Conservation (phyloP, 306 rosid genomes). For the Cucumis melo region DNA sequence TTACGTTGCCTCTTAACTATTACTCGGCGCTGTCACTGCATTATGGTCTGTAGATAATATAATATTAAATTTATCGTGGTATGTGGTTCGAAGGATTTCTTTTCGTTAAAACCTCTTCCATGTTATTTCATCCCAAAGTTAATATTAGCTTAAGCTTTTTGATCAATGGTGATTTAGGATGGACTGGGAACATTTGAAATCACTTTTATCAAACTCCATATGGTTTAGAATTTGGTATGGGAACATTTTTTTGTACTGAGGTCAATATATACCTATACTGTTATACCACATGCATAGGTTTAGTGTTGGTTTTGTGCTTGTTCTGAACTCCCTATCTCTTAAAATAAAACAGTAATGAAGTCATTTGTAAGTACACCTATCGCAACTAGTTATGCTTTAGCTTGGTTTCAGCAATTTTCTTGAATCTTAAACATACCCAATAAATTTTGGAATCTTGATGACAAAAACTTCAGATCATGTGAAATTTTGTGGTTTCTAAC, state of each 20-base stretch:
- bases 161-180: no score
- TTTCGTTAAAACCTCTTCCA: no score
- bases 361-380: constrained; percentile 16
- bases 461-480: neutral
- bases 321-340: no score
- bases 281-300: no score
- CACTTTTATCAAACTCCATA: no score
- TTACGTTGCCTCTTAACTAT: neutral
- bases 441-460: neutral
- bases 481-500: neutral
- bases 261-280: no score
- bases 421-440: neutral
- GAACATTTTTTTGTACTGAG: neutral
- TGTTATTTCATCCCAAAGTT: no score
- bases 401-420: neutral
- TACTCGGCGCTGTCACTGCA: neutral
- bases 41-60: neutral
- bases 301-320: no score
- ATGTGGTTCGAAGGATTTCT: no score
- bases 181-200: no score
- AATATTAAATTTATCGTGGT: no score
- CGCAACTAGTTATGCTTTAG: constrained; percentile 8
- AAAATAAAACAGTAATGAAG: neutral
- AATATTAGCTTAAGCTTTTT: no score
- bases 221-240: neutral